These are phyloP conservation scores for Ogataea paradorogensis DNA, from an alignment of 805 yeast genomes.

Conservation along the genomic window DNA sequence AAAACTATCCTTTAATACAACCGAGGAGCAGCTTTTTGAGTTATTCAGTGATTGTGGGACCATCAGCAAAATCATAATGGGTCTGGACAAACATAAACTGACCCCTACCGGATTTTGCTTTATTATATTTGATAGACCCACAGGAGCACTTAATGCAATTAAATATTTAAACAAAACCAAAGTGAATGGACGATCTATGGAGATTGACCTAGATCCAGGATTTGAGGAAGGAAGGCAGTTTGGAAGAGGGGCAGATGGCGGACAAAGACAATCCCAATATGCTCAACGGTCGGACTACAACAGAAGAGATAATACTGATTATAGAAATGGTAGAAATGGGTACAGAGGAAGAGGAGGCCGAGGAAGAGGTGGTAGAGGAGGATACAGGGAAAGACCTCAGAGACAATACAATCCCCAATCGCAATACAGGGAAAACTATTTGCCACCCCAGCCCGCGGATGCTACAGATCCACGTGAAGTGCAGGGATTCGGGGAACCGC, in stretches of 20 bases:
- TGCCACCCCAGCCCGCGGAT: constrained; percentile 11
- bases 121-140: constrained; percentile 66
- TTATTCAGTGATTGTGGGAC: constrained; percentile 79
- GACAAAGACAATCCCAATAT: constrained; percentile 53
- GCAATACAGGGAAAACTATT: constrained; percentile 8
- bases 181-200: constrained; percentile 76
- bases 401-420: constrained; percentile 11
- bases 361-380: constrained; percentile 14
- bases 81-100: constrained; percentile 81
- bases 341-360: constrained; percentile 12
- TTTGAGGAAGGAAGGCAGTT: constrained; percentile 93
- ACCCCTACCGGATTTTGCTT: constrained; percentile 98
- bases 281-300: constrained; percentile 4
- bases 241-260: constrained; percentile 91
- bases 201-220: constrained; percentile 94
- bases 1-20: constrained; percentile 81
- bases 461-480: constrained; percentile 1
- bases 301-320: background rate
- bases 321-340: constrained; percentile 24
- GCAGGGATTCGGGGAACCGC: constrained; percentile 4
- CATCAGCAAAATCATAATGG: constrained; percentile 84
- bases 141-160: constrained; percentile 77
- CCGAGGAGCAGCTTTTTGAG: constrained; percentile 93
- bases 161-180: constrained; percentile 79
- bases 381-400: constrained; percentile 22